Conservation (phyloP, 805 yeast species). For the Wickerhamomyces sydowiorum region DNA sequence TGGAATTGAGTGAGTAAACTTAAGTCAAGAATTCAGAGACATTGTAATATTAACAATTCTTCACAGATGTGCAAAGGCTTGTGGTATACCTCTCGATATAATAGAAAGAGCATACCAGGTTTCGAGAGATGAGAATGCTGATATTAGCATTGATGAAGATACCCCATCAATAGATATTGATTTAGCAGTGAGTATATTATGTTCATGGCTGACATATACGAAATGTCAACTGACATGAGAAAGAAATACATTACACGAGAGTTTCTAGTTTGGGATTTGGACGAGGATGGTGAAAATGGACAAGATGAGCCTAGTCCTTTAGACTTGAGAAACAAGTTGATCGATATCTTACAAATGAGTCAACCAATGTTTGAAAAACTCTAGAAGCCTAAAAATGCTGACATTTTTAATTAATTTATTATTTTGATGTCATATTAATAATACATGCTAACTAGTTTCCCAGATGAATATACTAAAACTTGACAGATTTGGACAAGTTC, state of each 20-base stretch:
- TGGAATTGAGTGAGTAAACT: constrained; percentile 23
- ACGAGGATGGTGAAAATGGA: neutral
- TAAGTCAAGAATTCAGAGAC: neutral
- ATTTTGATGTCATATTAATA: no score
- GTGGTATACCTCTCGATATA: constrained; percentile 29
- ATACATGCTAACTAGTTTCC: neutral
- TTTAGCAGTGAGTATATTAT: neutral
- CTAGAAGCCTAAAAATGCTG: no score
- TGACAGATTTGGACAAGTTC: constrained; percentile 83
- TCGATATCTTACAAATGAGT: constrained; percentile 1
- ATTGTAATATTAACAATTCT: neutral
- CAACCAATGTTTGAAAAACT: no score
- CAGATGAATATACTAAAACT: constrained; percentile 34
- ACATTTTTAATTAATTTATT: no score
- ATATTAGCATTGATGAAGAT: neutral
- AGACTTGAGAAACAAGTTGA: neutral
- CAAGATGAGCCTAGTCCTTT: neutral
- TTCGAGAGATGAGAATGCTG: constrained; percentile 7
- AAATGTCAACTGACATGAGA: no score
- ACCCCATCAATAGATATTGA: neutral
- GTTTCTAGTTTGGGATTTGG: constrained; percentile 17
- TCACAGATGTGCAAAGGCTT: constrained; percentile 31
- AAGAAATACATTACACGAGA: constrained; percentile 11
- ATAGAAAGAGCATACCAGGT: constrained; percentile 28
- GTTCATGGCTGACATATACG: no score